A percentile compares a stretch with the other conserved stretches of the same genome.
phyloP scores from a whole-genome alignment of 768 basidiomycete species.

The Infundibulicybe gibba region DNA sequence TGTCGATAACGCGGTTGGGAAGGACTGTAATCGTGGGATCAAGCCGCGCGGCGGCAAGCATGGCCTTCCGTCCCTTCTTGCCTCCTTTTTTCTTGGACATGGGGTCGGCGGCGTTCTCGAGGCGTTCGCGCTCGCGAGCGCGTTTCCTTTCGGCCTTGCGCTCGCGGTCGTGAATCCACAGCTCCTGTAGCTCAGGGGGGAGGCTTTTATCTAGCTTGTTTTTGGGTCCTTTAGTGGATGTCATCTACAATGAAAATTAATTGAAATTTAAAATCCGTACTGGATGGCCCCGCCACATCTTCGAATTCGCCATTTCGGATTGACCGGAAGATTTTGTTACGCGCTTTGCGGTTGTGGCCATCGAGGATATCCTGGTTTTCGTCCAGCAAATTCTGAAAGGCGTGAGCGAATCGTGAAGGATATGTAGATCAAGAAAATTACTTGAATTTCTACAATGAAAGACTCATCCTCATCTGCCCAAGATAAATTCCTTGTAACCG shows the following conservation, averaged over 20 bases:
- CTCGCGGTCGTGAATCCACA: constrained; percentile 79
- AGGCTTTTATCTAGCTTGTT: constrained; percentile 46
- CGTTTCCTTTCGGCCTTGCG: constrained; percentile 80
- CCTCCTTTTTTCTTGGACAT: constrained; percentile 58
- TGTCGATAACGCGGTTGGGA: constrained; percentile 56
- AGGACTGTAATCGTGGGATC: constrained; percentile 39
- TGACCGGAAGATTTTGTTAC: constrained; percentile 57
- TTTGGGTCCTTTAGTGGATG: constrained; percentile 35
- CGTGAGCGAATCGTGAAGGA: neutral
- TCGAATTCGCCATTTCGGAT: constrained; percentile 54
- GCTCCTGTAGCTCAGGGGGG: constrained; percentile 54
- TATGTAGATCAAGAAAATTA: constrained; percentile 21
- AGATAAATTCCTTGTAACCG: constrained; percentile 14
- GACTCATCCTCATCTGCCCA: constrained; percentile 56
- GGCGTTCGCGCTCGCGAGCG: constrained; percentile 51
- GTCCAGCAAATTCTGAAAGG: constrained; percentile 54
- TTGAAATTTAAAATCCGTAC: neutral
- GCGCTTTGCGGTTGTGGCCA: constrained; percentile 40
- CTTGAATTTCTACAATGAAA: constrained; percentile 52
- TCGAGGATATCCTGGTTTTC: constrained; percentile 48
- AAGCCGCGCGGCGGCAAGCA: constrained; percentile 50
- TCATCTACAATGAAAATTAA: neutral
- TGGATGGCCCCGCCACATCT: constrained; percentile 44
- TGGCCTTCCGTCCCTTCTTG: constrained; percentile 68
- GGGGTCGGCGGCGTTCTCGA: constrained; percentile 60